These are phyloP conservation scores for Scolecobasidium constrictum DNA, from an alignment of 2,329 filamentous ascomycete species.

Conservation along the genomic window DNA sequence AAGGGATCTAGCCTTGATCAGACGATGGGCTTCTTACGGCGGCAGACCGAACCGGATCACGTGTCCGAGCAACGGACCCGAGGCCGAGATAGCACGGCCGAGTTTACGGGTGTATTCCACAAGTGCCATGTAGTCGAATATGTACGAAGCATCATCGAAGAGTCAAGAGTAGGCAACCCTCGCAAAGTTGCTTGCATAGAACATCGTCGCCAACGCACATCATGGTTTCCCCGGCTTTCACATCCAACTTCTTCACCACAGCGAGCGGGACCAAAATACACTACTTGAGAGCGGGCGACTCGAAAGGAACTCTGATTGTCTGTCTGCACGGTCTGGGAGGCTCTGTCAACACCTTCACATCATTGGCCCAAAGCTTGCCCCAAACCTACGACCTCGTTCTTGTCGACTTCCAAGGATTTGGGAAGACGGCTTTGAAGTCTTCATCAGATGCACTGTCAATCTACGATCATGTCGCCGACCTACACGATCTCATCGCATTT, in stretches of 20 bases:
- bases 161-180: no score
- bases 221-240: not conserved
- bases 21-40: no score
- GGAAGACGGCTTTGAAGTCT: not conserved
- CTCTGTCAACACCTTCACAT: constrained; percentile 3
- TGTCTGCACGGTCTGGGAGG: constrained; percentile 5
- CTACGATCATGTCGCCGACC: constrained; percentile 1
- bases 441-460: constrained; percentile 1
- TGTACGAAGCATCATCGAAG: no score
- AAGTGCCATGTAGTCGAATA: no score
- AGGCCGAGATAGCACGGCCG: no score
- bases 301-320: not conserved
- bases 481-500: constrained; percentile 4
- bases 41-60: no score
- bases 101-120: no score
- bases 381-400: not conserved
- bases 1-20: no score
- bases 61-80: no score
- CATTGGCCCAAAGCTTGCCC: not conserved
- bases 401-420: constrained; percentile 3
- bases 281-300: not conserved
- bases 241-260: constrained; percentile 3
- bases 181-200: no score
- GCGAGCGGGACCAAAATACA: constrained; percentile 2
- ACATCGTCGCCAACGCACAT: no score